phyloP scores from a whole-genome alignment of 768 basidiomycete species.

The Mycena galopus region DNA sequence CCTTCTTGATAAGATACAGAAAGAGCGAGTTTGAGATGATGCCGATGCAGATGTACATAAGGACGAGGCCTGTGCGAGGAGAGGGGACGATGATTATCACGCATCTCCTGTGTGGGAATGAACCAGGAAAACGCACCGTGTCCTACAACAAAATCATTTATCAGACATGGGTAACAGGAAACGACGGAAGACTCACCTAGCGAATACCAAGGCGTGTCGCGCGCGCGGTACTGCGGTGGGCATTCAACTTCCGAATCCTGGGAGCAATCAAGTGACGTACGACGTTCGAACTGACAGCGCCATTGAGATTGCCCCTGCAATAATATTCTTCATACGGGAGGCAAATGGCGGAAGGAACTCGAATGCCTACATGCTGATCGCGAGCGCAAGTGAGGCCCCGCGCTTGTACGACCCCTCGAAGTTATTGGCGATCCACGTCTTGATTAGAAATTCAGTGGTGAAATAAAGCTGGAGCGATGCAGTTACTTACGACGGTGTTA shows the following conservation, averaged over 20 bases:
- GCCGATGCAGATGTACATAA: constrained; percentile 78
- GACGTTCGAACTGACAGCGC: constrained; percentile 80
- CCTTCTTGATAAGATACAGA: constrained; percentile 61
- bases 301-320: constrained; percentile 76
- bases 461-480: neutral
- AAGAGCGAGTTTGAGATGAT: constrained; percentile 66
- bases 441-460: constrained; percentile 38
- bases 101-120: neutral
- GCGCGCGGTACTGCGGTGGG: constrained; percentile 67
- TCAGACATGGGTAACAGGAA: neutral
- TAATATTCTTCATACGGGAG: neutral
- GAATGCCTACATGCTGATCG: constrained; percentile 62
- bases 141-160: neutral
- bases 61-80: constrained; percentile 60
- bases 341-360: constrained; percentile 35
- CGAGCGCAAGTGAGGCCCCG: constrained; percentile 76
- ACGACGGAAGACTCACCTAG: constrained; percentile 46
- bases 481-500: constrained; percentile 61
- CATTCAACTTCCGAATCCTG: neutral
- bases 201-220: constrained; percentile 75
- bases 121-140: constrained; percentile 13
- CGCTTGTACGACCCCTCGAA: constrained; percentile 84
- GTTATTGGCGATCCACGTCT: constrained; percentile 81
- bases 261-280: constrained; percentile 11
- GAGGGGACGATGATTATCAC: neutral